Conservation (phyloP, 805 yeast species). For the Scheffersomyces lignosus region DNA sequence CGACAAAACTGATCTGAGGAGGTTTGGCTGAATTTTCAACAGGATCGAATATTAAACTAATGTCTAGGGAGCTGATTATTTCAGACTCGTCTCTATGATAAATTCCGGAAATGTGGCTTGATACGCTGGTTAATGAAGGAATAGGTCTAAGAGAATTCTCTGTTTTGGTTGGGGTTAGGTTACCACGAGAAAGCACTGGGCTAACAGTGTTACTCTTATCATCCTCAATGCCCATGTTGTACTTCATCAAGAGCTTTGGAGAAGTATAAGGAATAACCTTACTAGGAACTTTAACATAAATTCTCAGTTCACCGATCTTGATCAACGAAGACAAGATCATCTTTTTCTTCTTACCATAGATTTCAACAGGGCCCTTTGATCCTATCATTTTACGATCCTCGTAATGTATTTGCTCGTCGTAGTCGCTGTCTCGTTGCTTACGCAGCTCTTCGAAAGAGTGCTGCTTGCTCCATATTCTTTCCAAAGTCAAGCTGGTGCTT, state of each 20-base stretch:
- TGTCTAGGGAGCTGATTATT: slow-evolving; percentile 19
- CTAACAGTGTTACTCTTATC: slow-evolving; percentile 1
- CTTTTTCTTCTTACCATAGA: slow-evolving; percentile 39
- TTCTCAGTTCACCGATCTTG: slow-evolving; percentile 33
- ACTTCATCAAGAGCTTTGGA: slow-evolving; percentile 37
- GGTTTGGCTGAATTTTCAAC: slow-evolving; percentile 23
- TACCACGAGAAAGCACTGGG: not conserved
- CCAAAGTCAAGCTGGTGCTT: not conserved
- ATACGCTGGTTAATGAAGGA: slow-evolving; percentile 7
- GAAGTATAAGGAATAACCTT: slow-evolving; percentile 36
- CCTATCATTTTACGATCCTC: slow-evolving; percentile 29
- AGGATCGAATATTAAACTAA: slow-evolving; percentile 29
- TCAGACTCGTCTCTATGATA: slow-evolving; percentile 30
- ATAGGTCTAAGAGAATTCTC: slow-evolving; percentile 14
- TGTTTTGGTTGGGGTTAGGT: slow-evolving; percentile 4
- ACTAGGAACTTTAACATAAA: slow-evolving; percentile 34
- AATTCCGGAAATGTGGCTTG: slow-evolving; percentile 28
- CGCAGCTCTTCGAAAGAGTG: not conserved
- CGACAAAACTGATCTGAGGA: slow-evolving; percentile 35
- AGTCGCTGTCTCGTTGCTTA: not conserved
- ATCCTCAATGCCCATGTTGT: slow-evolving; percentile 25
- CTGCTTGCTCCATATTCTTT: not conserved
- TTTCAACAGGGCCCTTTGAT: slow-evolving; percentile 16
- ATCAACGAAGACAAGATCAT: slow-evolving; percentile 32
- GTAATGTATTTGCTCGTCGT: slow-evolving; percentile 8